Conservation (phyloP, 345 rosid species). For the Euphorbia pulcherrima region DNA sequence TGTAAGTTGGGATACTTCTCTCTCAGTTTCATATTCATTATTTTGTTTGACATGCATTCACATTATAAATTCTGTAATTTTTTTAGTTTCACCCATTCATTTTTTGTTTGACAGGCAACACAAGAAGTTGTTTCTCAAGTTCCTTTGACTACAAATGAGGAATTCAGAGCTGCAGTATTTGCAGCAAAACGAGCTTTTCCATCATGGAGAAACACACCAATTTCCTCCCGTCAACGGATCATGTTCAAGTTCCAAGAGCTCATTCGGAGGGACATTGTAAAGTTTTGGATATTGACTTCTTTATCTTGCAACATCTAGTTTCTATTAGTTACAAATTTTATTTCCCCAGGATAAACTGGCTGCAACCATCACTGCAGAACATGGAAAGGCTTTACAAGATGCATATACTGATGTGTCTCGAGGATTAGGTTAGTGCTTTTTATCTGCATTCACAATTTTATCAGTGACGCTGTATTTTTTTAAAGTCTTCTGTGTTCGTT, state of each 20-base stretch:
- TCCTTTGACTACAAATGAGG: conserved; percentile 58
- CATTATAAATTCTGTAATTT: conserved; percentile 2
- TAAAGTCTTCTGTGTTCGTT: conserved; percentile 21
- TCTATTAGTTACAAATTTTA: conserved; percentile 4
- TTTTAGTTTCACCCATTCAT: background rate
- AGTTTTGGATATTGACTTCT: background rate
- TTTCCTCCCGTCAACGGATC: conserved; percentile 49
- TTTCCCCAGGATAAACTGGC: conserved; percentile 52
- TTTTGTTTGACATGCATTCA: background rate
- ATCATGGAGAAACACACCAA: conserved; percentile 51
- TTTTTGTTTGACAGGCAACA: conserved; percentile 44
- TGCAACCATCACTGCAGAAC: conserved; percentile 49
- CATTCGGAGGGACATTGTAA: conserved; percentile 56
- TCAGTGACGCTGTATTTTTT: conserved; percentile 11
- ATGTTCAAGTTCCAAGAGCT: conserved; percentile 73
- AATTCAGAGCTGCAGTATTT: conserved; percentile 58
- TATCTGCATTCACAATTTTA: conserved; percentile 6
- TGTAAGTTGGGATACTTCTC: conserved; percentile 38
- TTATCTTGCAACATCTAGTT: conserved; percentile 6
- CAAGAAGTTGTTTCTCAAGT: conserved; percentile 62
- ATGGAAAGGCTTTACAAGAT: conserved; percentile 50
- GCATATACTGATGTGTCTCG: conserved; percentile 39
- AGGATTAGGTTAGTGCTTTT: conserved; percentile 44
- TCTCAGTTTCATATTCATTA: background rate
- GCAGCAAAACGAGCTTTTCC: conserved; percentile 67